Percentiles rank a stretch among this genome's conserved stretches.
Evolutionary conservation across 208 protist genomes (phyloP).

Genomic region (Leishmania tropica): DNA sequence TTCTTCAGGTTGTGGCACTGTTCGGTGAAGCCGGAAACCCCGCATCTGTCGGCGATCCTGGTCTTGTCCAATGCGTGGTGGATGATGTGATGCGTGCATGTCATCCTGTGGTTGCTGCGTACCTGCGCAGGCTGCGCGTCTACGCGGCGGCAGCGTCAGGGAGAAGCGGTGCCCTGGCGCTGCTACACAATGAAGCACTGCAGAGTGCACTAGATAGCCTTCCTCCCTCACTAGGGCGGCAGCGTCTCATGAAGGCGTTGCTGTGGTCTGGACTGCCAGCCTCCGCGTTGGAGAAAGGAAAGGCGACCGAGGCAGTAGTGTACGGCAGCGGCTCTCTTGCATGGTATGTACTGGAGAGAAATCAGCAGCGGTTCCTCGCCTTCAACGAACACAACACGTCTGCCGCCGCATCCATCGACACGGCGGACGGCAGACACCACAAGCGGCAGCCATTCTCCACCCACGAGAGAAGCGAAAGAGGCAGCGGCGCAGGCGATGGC

Average conservation of each 20-base stretch:
- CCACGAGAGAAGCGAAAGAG: background rate
- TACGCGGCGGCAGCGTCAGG: conserved; percentile 50
- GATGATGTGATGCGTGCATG: conserved; percentile 4
- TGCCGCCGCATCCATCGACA: background rate
- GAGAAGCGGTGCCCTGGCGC: conserved; percentile 28
- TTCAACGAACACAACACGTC: background rate
- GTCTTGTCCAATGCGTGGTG: background rate
- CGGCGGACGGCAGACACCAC: background rate
- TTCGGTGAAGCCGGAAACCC: conserved; percentile 19
- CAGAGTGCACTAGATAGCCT: conserved; percentile 40
- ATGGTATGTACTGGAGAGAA: conserved; percentile 53
- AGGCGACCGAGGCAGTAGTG: background rate
- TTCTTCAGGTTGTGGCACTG: conserved; percentile 19
- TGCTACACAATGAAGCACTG: conserved; percentile 29
- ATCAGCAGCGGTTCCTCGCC: conserved; percentile 34
- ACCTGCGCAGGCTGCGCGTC: conserved; percentile 27
- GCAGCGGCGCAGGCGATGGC: background rate
- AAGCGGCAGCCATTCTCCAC: background rate
- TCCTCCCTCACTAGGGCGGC: conserved; percentile 34
- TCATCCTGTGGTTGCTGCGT: conserved; percentile 17
- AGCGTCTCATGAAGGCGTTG: conserved; percentile 45
- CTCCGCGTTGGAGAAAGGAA: background rate
- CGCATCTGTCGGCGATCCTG: background rate
- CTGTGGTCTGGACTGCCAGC: conserved; percentile 59
- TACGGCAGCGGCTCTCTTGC: conserved; percentile 75